Evolutionary conservation across 2,329 filamentous ascomycete genomes (phyloP).

Genomic region (Byssoonygena ceratinophila): DNA sequence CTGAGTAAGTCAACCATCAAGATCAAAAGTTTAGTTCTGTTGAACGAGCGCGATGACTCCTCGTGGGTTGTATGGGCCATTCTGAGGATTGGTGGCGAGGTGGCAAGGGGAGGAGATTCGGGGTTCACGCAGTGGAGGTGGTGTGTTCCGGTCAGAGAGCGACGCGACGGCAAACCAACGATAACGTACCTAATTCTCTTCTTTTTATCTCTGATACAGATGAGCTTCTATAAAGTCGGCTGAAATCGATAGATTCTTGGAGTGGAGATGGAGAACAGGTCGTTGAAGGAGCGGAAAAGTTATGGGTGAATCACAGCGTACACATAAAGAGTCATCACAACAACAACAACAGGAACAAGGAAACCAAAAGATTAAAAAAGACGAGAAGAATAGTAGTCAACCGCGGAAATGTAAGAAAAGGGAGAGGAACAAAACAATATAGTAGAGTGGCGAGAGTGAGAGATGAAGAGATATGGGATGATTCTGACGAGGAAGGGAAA

Average conservation of each 20-base stretch:
- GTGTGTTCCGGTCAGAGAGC: neutral
- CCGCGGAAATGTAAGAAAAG: neutral
- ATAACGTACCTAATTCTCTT: neutral
- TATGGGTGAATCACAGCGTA: neutral
- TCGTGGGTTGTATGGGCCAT: neutral
- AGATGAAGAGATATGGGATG: neutral
- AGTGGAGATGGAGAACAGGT: too few relatives aligned
- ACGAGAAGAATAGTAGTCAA: neutral
- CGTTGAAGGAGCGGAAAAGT: neutral
- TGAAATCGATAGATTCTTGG: too few relatives aligned
- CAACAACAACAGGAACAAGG: constrained; percentile 11
- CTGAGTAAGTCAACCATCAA: neutral
- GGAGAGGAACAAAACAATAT: neutral
- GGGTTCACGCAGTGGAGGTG: neutral
- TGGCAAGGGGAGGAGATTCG: neutral
- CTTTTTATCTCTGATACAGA: neutral
- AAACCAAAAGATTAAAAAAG: neutral
- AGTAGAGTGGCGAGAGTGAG: constrained; percentile 1
- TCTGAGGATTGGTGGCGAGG: neutral
- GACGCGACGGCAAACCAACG: neutral
- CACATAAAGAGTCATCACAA: constrained; percentile 4
- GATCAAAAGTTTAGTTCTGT: too few relatives aligned
- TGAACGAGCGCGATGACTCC: too few relatives aligned
- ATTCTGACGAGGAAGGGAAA: too few relatives aligned
- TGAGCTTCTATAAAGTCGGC: neutral